A percentile compares a stretch with the other conserved stretches of the same genome.
Conservation (phyloP, 2,329 filamentous ascomycete genomes). For the Phaeosphaeriaceae sp. region DNA sequence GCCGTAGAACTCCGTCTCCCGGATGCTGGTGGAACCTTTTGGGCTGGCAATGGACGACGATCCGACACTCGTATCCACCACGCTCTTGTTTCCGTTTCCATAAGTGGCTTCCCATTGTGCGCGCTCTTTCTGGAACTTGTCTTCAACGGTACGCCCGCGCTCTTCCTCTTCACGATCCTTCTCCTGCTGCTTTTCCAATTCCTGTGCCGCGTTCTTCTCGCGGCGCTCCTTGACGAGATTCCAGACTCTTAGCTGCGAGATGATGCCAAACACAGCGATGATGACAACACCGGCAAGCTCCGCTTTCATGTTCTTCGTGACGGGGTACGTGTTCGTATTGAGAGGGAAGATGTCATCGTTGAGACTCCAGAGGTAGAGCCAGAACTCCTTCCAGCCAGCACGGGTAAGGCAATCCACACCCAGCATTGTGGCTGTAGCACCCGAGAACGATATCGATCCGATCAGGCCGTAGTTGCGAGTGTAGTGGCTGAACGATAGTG, state of each 20-base stretch:
- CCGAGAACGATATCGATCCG: constrained; percentile 76
- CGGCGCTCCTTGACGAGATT: constrained; percentile 70
- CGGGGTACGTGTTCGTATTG: constrained; percentile 77
- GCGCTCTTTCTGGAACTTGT: constrained; percentile 66
- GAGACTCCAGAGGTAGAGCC: constrained; percentile 88
- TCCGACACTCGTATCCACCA: constrained; percentile 60
- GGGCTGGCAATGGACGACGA: constrained; percentile 46
- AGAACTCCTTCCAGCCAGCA: constrained; percentile 95
- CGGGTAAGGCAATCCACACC: constrained; percentile 90
- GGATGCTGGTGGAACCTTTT: constrained; percentile 43
- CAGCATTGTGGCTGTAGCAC: constrained; percentile 78
- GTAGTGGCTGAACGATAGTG: constrained; percentile 73
- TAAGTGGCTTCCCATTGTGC: constrained; percentile 80
- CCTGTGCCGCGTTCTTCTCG: constrained; percentile 54
- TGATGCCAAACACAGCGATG: constrained; percentile 74
- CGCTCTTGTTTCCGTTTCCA: constrained; percentile 69
- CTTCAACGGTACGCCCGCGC: constrained; percentile 71
- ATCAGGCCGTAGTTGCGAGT: constrained; percentile 83
- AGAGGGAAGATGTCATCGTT: constrained; percentile 81
- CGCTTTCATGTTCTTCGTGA: constrained; percentile 85
- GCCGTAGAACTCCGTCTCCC: constrained; percentile 47
- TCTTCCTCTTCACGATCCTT: constrained; percentile 72
- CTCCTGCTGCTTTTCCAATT: constrained; percentile 62
- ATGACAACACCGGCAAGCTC: constrained; percentile 82
- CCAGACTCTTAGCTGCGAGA: constrained; percentile 89